Conservation (phyloP, 768 basidiomycete genomes). For the Galerina marginata region DNA sequence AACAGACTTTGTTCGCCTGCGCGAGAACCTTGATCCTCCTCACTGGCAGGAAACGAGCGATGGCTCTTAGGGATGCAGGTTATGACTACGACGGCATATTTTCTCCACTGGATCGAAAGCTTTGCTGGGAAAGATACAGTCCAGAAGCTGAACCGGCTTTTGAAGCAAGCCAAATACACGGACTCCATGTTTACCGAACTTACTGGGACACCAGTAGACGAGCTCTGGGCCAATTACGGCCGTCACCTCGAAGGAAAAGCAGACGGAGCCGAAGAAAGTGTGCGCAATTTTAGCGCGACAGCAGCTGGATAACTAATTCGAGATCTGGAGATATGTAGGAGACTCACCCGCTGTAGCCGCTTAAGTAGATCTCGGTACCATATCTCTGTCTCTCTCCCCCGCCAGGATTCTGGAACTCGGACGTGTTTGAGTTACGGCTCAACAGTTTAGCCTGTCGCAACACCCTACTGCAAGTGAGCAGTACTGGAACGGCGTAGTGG, state of each 20-base stretch:
- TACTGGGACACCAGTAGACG: conserved; percentile 7
- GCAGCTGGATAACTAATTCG: no score
- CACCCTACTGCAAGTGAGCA: background rate
- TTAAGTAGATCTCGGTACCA: no score
- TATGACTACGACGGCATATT: conserved; percentile 14
- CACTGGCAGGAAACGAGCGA: background rate
- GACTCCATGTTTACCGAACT: conserved; percentile 7
- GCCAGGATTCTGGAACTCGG: conserved; percentile 3
- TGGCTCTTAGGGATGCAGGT: conserved; percentile 7
- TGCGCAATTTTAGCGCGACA: no score
- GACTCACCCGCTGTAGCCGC: no score
- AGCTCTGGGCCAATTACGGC: conserved; percentile 17
- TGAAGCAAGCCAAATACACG: conserved; percentile 7
- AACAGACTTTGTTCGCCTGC: conserved; percentile 73
- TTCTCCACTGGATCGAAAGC: conserved; percentile 14
- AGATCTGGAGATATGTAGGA: no score
- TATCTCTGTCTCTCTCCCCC: background rate
- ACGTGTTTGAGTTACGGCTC: background rate
- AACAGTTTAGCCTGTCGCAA: background rate
- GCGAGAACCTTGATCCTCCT: conserved; percentile 19
- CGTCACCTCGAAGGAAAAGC: no score
- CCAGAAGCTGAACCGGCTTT: background rate
- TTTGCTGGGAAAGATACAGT: conserved; percentile 6
- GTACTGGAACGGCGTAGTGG: background rate
- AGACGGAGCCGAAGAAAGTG: no score